Evolutionary conservation across 306 rosid species (phyloP).

Genomic region (Prunus dulcis): DNA sequence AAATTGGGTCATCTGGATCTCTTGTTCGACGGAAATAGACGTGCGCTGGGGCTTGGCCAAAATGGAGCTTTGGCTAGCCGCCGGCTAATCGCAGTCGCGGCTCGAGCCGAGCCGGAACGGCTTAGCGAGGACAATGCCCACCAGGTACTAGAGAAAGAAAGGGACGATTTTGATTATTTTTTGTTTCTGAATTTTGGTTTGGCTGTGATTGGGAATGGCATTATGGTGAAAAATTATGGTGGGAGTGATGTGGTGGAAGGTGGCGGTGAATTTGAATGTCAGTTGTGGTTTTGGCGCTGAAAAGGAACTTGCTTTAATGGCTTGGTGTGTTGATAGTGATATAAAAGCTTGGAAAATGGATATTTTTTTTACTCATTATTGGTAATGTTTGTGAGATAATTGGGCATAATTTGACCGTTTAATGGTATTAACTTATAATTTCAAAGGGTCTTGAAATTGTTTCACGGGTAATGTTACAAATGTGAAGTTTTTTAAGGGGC

Average conservation of each 20-base stretch:
- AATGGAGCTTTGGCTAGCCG: slow-evolving; percentile 10
- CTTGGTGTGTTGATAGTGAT: background rate
- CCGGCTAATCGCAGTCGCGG: slow-evolving; percentile 31
- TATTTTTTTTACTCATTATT: background rate
- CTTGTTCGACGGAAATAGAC: slow-evolving; percentile 10
- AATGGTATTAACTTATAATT: background rate
- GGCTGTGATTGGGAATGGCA: background rate
- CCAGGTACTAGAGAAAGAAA: slow-evolving; percentile 28
- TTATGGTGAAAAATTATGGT: background rate
- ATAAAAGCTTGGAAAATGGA: background rate
- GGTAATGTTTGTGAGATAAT: background rate
- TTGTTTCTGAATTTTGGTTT: background rate
- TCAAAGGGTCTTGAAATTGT: background rate
- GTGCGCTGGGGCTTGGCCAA: slow-evolving; percentile 3
- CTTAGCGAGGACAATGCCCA: slow-evolving; percentile 31
- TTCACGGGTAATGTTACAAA: background rate
- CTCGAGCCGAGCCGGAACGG: slow-evolving; percentile 33
- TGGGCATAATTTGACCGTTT: background rate
- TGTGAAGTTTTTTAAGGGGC: background rate
- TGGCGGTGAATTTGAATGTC: background rate
- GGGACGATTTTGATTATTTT: background rate
- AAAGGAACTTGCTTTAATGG: background rate
- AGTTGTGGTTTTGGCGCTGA: slow-evolving; percentile 1
- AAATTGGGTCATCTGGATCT: slow-evolving; percentile 13
- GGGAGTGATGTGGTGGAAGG: background rate